Evolutionary conservation across 2,329 filamentous ascomycete species (phyloP).

Genomic region (Exutisphaerella laricina): DNA sequence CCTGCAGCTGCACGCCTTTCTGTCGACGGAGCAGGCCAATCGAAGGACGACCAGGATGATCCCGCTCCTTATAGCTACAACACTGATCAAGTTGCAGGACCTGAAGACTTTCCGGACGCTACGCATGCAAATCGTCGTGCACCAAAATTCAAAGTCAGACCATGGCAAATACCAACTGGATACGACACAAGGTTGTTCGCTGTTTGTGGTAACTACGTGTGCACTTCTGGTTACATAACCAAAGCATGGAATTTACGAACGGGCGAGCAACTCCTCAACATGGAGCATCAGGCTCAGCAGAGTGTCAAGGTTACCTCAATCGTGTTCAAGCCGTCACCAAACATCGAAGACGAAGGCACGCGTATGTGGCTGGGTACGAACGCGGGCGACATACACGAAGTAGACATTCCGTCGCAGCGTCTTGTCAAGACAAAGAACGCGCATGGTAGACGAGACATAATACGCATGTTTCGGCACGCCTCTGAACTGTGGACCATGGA

Average conservation of each 20-base stretch:
- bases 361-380: conserved; percentile 88
- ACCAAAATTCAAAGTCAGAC: conserved; percentile 65
- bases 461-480: conserved; percentile 77
- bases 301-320: conserved; percentile 75
- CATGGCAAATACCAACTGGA: conserved; percentile 72
- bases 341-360: conserved; percentile 73
- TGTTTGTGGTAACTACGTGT: conserved; percentile 80
- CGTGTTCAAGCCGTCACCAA: conserved; percentile 74
- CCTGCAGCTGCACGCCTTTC: conserved; percentile 19
- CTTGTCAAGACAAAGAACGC: conserved; percentile 66
- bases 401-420: conserved; percentile 70
- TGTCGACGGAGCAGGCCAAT: conserved; percentile 31
- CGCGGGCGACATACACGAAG: conserved; percentile 79
- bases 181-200: conserved; percentile 85
- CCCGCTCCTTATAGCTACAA: conserved; percentile 12
- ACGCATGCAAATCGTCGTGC: conserved; percentile 79
- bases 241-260: conserved; percentile 81
- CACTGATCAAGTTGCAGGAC: conserved; percentile 14
- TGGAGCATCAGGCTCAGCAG: conserved; percentile 66
- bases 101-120: conserved; percentile 68
- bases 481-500: conserved; percentile 94
- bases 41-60: conserved; percentile 42
- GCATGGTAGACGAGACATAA: conserved; percentile 72
- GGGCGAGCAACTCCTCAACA: conserved; percentile 72
- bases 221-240: conserved; percentile 80